Conservation (phyloP, 345 rosid genomes). For the Odontarrhena argentea region DNA sequence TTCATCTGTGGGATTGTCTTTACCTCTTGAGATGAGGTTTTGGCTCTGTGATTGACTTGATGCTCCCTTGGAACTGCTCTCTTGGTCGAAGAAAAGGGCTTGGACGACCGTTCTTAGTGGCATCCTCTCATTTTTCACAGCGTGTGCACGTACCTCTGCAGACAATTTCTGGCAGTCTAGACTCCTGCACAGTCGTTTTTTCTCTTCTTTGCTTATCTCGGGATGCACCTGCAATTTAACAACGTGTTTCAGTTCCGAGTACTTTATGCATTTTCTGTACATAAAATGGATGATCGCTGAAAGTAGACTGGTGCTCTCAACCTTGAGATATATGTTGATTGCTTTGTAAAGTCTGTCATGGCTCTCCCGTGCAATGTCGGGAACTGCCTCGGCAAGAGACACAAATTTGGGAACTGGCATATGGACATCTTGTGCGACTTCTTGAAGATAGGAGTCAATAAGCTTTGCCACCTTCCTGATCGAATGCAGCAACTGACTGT, state of each 20-base stretch:
- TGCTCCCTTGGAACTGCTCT: slow-evolving; percentile 48
- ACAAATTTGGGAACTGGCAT: slow-evolving; percentile 61
- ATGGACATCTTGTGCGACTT: slow-evolving; percentile 63
- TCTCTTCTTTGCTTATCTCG: slow-evolving; percentile 77
- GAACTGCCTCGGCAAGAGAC: slow-evolving; percentile 74
- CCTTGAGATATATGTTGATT: slow-evolving; percentile 88
- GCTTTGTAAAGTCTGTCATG: slow-evolving; percentile 92
- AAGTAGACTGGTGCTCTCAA: slow-evolving; percentile 18
- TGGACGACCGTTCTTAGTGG: slow-evolving; percentile 96
- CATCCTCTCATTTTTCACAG: slow-evolving; percentile 88
- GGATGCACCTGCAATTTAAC: slow-evolving; percentile 74
- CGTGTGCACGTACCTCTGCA: slow-evolving; percentile 81
- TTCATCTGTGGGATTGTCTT: slow-evolving; percentile 20
- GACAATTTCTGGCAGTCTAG: slow-evolving; percentile 96
- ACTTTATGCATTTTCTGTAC: slow-evolving; percentile 8
- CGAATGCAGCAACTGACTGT: slow-evolving; percentile 48
- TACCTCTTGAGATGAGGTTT: slow-evolving; percentile 30
- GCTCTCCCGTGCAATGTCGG: slow-evolving; percentile 60
- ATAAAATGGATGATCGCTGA: slow-evolving; percentile 11
- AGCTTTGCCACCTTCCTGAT: slow-evolving; percentile 71
- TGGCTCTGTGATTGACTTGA: slow-evolving; percentile 26
- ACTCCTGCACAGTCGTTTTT: slow-evolving; percentile 71
- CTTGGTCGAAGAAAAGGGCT: slow-evolving; percentile 88
- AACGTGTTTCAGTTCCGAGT: slow-evolving; percentile 23
- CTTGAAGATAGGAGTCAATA: slow-evolving; percentile 77